These are phyloP conservation scores for Claviceps humidiphila DNA, from an alignment of 2,329 filamentous ascomycete species.

Conservation along the genomic window DNA sequence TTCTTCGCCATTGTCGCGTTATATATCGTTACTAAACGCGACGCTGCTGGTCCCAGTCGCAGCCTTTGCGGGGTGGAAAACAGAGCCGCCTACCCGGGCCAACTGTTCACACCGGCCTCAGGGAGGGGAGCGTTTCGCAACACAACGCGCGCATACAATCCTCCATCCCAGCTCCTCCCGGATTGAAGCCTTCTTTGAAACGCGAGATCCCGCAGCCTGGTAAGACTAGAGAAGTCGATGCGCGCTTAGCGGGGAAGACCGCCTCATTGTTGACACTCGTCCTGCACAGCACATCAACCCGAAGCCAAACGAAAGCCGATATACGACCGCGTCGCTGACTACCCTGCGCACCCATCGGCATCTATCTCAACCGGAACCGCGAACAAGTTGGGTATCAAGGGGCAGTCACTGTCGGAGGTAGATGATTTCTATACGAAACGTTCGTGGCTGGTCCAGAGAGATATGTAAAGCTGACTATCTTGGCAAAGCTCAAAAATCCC, in stretches of 20 bases:
- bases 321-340: conserved; percentile 40
- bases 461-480: neutral
- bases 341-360: conserved; percentile 19
- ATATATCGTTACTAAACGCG: neutral
- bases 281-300: conserved; percentile 33
- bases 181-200: conserved; percentile 30
- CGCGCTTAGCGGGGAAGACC: neutral
- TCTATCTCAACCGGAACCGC: conserved; percentile 24
- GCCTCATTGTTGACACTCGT: conserved; percentile 8
- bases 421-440: neutral
- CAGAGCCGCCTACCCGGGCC: conserved; percentile 20
- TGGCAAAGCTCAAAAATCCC: conserved; percentile 21
- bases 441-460: neutral
- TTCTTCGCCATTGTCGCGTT: neutral
- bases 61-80: conserved; percentile 18
- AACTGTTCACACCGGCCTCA: conserved; percentile 21
- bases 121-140: conserved; percentile 48
- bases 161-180: conserved; percentile 26
- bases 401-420: conserved; percentile 18
- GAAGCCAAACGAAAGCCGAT: conserved; percentile 49
- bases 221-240: conserved; percentile 9
- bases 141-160: conserved; percentile 39
- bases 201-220: conserved; percentile 34
- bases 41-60: neutral
- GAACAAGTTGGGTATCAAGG: conserved; percentile 28